phyloP scores from a whole-genome alignment of 805 yeast genomes.

The Scheffersomyces amazonensis region DNA sequence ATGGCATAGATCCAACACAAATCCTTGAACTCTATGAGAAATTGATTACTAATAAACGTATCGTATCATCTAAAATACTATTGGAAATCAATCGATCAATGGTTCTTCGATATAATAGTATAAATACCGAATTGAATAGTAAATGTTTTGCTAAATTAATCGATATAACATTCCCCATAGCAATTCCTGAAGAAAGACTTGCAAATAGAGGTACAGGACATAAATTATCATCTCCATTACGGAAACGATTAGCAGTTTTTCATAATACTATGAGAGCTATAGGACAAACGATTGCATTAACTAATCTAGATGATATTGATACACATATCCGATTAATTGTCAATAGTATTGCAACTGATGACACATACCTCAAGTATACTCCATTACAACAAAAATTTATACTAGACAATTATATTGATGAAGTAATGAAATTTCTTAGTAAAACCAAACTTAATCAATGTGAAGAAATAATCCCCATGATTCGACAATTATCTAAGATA shows the following conservation, averaged over 20 bases:
- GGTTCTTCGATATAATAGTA: background rate
- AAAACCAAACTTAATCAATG: too few species aligned
- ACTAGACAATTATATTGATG: background rate
- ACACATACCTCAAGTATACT: too few species aligned
- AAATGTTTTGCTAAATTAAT: slow-evolving; percentile 2
- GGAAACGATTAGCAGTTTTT: slow-evolving; percentile 8
- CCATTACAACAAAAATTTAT: background rate
- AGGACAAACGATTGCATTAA: slow-evolving; percentile 26
- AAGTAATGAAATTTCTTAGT: background rate
- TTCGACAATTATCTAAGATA: too few species aligned
- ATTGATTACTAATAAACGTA: too few species aligned
- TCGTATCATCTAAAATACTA: slow-evolving; percentile 1
- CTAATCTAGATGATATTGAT: too few species aligned
- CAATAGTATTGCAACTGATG: too few species aligned
- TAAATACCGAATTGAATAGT: slow-evolving; percentile 3
- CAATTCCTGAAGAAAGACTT: background rate
- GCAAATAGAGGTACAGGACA: background rate
- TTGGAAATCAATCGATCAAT: slow-evolving; percentile 7
- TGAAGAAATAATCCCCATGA: too few species aligned
- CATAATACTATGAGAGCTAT: slow-evolving; percentile 24
- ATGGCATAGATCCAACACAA: too few species aligned
- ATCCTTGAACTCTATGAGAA: too few species aligned
- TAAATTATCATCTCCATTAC: background rate
- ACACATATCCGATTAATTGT: too few species aligned
- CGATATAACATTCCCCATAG: background rate